Percentiles rank a stretch among this genome's conserved stretches.
Evolutionary conservation across 768 basidiomycete genomes (phyloP).

Genomic region (Royoungia palumana): DNA sequence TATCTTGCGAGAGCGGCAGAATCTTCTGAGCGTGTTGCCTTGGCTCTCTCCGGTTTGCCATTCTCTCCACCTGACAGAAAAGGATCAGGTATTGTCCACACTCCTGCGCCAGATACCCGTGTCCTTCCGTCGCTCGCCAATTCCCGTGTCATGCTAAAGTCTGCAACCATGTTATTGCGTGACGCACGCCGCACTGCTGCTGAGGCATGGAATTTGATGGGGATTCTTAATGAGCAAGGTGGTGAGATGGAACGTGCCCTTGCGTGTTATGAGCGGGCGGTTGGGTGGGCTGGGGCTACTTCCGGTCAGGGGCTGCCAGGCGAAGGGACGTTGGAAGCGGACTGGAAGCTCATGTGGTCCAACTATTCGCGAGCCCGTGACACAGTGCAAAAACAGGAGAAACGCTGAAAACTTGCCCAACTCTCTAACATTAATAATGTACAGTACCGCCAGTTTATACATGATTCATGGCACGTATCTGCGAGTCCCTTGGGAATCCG

Average conservation of each 20-base stretch:
- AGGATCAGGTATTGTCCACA: conserved; percentile 32
- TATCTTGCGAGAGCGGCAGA: conserved; percentile 60
- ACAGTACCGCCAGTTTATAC: no score
- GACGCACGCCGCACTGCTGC: conserved; percentile 70
- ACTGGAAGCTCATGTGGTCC: conserved; percentile 59
- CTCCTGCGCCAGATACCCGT: conserved; percentile 37
- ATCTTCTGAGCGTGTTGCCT: conserved; percentile 63
- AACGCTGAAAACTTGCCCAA: neutral
- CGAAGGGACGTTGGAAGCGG: conserved; percentile 52
- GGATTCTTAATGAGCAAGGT: conserved; percentile 54
- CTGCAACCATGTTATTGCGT: conserved; percentile 57
- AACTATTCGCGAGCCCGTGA: conserved; percentile 55
- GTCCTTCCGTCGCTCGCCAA: conserved; percentile 44
- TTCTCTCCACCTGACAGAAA: conserved; percentile 34
- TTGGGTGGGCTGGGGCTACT: conserved; percentile 60
- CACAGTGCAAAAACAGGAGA: conserved; percentile 12
- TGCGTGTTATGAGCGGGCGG: conserved; percentile 64
- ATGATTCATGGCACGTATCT: no score
- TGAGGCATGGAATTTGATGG: conserved; percentile 73
- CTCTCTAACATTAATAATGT: no score
- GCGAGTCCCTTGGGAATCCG: no score
- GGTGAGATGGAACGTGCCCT: conserved; percentile 42
- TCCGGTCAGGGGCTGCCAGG: conserved; percentile 40
- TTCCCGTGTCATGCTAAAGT: conserved; percentile 49
- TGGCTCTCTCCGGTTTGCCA: conserved; percentile 46